Evolutionary conservation across 805 yeast species (phyloP).

Genomic region (Pichia paraexigua): DNA sequence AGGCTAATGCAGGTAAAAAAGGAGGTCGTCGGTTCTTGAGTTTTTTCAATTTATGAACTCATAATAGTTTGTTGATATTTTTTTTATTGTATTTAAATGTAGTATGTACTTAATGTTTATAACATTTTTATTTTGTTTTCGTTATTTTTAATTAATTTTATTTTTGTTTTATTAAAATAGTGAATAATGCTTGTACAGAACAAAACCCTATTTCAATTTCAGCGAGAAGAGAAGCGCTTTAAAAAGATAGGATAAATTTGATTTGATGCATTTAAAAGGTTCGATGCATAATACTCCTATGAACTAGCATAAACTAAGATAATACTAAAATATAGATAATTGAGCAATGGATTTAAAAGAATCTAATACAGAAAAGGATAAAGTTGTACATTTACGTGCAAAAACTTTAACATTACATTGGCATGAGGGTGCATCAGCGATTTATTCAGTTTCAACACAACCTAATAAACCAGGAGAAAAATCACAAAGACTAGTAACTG

Average conservation of each 20-base stretch:
- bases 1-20: background rate
- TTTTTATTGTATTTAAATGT: background rate
- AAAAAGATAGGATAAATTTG: background rate
- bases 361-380: background rate
- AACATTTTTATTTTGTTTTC: background rate
- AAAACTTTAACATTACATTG: conserved; percentile 54
- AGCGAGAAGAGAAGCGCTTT: background rate
- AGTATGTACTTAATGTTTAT: background rate
- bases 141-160: background rate
- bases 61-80: background rate
- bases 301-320: background rate
- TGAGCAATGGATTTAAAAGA: background rate
- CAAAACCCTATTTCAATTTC: background rate
- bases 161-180: background rate
- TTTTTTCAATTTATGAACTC: conserved; percentile 20
- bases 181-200: too few species aligned
- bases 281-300: background rate
- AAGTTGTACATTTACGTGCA: conserved; percentile 23
- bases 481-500: conserved; percentile 63
- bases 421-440: conserved; percentile 71
- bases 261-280: background rate
- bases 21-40: conserved; percentile 19
- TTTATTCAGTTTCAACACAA: conserved; percentile 61
- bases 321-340: background rate
- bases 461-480: conserved; percentile 25